Base-by-base conservation (phyloP, 2,329 filamentous ascomycete species). In the Nakataea oryzae region DNA sequence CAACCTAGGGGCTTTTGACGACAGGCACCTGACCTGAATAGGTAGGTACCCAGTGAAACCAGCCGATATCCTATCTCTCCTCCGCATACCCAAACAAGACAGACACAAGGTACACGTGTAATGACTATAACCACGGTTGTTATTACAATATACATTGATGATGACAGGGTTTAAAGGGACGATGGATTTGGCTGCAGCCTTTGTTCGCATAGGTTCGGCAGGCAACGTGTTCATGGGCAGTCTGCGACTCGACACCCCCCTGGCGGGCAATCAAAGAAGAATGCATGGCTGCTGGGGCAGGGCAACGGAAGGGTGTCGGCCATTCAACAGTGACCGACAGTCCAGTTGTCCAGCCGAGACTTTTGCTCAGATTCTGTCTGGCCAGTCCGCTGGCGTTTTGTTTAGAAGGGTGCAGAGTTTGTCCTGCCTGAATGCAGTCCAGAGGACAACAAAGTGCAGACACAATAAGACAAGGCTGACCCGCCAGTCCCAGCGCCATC, bases 361-460 rank as follows among this genome's bases (percentile, higher is more conserved):
- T 3, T 8, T 6, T n/a, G 41, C n/a, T 50, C 41, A 50, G 21
- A 56, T 56, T 1, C 27, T 13, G 12, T 28, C 13, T 56, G 54
- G 69, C 66, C 65, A 67, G 11, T 64, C 63, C 7, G 34, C 61
- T 67, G 67, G 70, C 28, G 59, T 34, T 54, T 65, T 63, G 58
- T 62, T 54, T 26, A 29, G 41, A 11, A 57, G 50, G 55, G 71
- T 70, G 66, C 75, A 76, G 21, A 76, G 65, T n/a, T 68, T 64
- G 21, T 69, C 71, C 66, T 66, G 69, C 41, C 68, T 67, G 29
- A 68, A 69, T 57, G 72, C 66, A 17, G 67, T 64, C 71, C 70
- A 72, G 13, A 78, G 60, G 24, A 72, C 66, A 5, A 66, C 30
- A 60, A 74, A 72, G 64, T 78, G 75, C 34, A 76, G 61, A n/a